Conservation (phyloP, 352 stramenopile species). For the Pelagophyceae sp. region DNA sequence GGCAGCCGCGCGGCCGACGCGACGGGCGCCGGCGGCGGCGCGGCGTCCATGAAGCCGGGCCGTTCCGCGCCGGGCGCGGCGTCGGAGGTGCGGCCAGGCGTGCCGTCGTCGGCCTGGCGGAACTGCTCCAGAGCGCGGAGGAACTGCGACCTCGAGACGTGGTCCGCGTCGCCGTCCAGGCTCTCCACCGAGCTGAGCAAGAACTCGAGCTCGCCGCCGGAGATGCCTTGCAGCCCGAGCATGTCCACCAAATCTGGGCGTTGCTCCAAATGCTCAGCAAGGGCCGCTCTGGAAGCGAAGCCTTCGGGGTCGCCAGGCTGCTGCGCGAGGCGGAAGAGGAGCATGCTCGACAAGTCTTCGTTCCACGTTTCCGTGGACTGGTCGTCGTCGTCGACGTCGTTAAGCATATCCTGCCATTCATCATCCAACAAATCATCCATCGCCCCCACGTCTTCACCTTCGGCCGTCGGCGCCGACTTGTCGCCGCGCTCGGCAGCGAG, state of each 20-base stretch:
- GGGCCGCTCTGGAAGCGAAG: not conserved
- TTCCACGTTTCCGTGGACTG: conserved; percentile 10
- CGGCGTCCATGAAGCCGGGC: not conserved
- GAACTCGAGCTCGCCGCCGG: conserved; percentile 1
- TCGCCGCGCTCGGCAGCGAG: not conserved
- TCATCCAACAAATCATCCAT: not conserved
- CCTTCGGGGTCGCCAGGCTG: not conserved
- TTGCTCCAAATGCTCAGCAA: not conserved
- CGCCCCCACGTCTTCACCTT: not conserved
- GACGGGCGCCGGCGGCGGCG: not conserved
- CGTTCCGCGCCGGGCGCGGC: too few relatives aligned
- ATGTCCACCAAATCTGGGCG: conserved; percentile 14
- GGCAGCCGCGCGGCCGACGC: too few relatives aligned
- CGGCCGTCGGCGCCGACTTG: not conserved
- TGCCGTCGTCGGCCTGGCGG: not conserved
- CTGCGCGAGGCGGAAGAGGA: conserved; percentile 6
- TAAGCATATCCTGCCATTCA: conserved; percentile 12
- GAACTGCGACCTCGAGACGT: conserved; percentile 12
- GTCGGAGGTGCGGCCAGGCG: not conserved
- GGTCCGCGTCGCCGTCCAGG: not conserved
- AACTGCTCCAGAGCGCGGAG: not conserved
- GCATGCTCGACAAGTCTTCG: not conserved
- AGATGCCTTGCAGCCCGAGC: conserved; percentile 1
- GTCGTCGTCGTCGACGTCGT: conserved; percentile 16
- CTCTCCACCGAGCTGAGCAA: not conserved